These are phyloP conservation scores for Daldinia caldariorum DNA, from an alignment of 495 filamentous ascomycete species.

Conservation along the genomic window DNA sequence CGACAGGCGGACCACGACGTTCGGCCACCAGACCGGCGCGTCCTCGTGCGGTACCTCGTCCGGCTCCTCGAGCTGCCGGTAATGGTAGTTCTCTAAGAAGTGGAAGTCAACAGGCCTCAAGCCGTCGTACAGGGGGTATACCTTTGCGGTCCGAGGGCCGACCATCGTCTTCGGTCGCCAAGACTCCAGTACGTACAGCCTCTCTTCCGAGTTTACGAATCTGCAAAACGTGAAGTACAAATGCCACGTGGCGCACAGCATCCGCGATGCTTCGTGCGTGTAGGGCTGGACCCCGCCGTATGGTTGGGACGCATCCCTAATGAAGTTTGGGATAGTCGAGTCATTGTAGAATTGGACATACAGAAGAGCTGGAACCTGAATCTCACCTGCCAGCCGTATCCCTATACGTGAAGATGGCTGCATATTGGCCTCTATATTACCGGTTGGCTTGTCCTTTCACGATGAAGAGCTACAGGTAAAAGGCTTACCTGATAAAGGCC, in stretches of 20 bases:
- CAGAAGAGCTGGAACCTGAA: too few relatives aligned
- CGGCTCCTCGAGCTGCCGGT: neutral
- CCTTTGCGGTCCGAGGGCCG: neutral
- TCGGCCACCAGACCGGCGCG: slow-evolving; percentile 9
- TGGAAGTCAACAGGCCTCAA: slow-evolving; percentile 15
- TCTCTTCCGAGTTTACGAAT: neutral
- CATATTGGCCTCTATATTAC: too few relatives aligned
- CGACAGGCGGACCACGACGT: slow-evolving; percentile 12
- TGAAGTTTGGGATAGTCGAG: too few relatives aligned
- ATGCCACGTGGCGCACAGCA: neutral
- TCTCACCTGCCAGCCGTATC: too few relatives aligned
- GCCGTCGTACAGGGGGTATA: slow-evolving; percentile 14
- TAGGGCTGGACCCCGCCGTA: neutral
- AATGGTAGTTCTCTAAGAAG: slow-evolving; percentile 16
- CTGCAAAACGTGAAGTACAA: neutral
- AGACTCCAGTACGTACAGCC: neutral
- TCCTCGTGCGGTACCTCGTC: neutral
- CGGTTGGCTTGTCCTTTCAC: too few relatives aligned
- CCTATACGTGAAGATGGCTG: too few relatives aligned
- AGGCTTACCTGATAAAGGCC: too few relatives aligned
- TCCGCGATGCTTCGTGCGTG: neutral
- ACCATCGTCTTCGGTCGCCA: neutral
- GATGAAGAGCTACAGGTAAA: too few relatives aligned
- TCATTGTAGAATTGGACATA: too few relatives aligned
- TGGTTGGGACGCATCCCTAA: too few relatives aligned